Percentiles rank a stretch among this genome's conserved stretches.
Conservation (phyloP, 805 yeast genomes). For the Starmerella asiatica region DNA sequence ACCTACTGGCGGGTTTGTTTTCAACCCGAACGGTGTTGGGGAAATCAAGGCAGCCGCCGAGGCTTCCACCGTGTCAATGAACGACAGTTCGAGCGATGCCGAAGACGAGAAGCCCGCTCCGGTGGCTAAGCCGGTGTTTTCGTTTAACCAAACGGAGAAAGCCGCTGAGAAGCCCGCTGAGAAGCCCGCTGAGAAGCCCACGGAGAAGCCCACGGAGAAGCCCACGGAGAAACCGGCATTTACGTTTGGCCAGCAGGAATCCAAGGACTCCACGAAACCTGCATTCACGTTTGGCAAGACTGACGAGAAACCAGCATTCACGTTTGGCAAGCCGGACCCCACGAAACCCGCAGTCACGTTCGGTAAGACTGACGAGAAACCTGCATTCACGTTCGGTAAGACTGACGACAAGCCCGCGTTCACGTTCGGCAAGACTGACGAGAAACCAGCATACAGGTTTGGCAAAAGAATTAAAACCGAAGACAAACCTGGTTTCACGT, state of each 20-base stretch:
- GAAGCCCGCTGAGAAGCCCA: constrained; percentile 15
- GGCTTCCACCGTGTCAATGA: constrained; percentile 1
- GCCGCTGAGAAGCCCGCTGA: constrained; percentile 3
- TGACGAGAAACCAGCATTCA: constrained; percentile 16
- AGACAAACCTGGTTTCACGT: constrained; percentile 21
- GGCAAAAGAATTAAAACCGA: constrained; percentile 9
- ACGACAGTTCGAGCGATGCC: constrained; percentile 45
- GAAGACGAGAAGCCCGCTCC: constrained; percentile 93
- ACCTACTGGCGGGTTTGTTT: constrained; percentile 15
- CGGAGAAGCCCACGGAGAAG: neutral
- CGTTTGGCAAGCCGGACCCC: constrained; percentile 11
- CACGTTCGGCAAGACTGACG: constrained; percentile 11
- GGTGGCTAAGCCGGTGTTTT: constrained; percentile 5
- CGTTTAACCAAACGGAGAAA: constrained; percentile 2
- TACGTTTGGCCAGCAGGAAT: constrained; percentile 12
- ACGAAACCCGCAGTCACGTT: constrained; percentile 18
- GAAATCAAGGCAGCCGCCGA: constrained; percentile 4
- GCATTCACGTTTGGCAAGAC: constrained; percentile 24
- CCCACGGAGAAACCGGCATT: constrained; percentile 17
- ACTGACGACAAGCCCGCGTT: too few species aligned
- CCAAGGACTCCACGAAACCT: constrained; percentile 10
- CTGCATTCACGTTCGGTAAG: constrained; percentile 23
- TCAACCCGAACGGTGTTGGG: constrained; percentile 15
- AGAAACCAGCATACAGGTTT: constrained; percentile 17
- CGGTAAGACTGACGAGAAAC: constrained; percentile 10